Evolutionary conservation across 352 stramenopile species (phyloP).

Genomic region (Phytophthora niederhauseri): DNA sequence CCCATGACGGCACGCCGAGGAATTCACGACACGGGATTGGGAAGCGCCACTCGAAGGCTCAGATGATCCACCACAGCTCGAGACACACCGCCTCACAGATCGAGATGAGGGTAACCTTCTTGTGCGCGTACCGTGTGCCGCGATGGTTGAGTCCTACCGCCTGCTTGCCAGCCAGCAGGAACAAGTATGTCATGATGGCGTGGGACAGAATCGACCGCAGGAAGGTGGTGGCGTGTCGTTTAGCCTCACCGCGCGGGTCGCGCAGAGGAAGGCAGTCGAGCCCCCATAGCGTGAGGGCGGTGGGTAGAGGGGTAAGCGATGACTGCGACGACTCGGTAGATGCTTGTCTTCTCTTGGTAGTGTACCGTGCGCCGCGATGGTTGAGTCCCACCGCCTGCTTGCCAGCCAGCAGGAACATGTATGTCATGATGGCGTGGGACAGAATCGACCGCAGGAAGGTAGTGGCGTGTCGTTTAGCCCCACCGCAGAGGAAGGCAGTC

Average conservation of each 20-base stretch:
- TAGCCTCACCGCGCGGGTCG: conserved; percentile 3
- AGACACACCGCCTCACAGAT: conserved; percentile 12
- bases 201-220: conserved; percentile 17
- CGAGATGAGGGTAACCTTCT: conserved; percentile 14
- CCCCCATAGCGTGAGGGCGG: conserved; percentile 8
- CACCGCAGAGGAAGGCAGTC: conserved; percentile 6
- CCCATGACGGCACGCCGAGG: conserved; percentile 12
- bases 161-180: conserved; percentile 15
- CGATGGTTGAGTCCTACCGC: conserved; percentile 7
- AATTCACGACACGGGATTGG: conserved; percentile 25
- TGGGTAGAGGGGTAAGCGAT: conserved; percentile 18
- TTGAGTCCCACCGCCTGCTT: conserved; percentile 19
- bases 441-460: conserved; percentile 19
- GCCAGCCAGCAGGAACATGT: conserved; percentile 8
- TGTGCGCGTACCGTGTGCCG: conserved; percentile 19
- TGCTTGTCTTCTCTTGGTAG: too few species aligned
- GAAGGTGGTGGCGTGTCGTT: conserved; percentile 10
- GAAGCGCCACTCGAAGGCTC: conserved; percentile 18
- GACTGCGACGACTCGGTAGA: too few species aligned
- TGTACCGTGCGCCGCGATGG: conserved; percentile 9
- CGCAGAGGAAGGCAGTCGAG: conserved; percentile 11
- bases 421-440: conserved; percentile 14
- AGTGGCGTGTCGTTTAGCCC: not conserved
- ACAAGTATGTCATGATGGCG: conserved; percentile 13
- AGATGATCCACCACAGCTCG: conserved; percentile 16